Evolutionary conservation across 2,329 filamentous ascomycete species (phyloP).

Genomic region (Paecilomyces sp.): DNA sequence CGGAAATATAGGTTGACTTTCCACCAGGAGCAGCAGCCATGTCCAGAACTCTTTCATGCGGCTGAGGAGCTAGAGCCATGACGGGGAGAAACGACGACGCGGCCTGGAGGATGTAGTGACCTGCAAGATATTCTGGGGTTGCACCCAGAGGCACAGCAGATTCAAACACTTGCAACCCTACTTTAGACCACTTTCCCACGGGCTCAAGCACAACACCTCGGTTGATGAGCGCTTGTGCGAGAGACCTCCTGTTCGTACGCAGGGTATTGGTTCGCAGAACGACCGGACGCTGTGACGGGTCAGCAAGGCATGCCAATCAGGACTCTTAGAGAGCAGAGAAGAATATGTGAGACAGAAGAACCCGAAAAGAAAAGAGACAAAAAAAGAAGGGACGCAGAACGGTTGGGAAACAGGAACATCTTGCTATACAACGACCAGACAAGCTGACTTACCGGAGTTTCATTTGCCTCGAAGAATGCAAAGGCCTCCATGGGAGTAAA

Average conservation of each 20-base stretch:
- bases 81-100: slow-evolving; percentile 95
- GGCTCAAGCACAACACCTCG: slow-evolving; percentile 93
- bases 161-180: slow-evolving; percentile 94
- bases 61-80: slow-evolving; percentile 92
- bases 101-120: slow-evolving; percentile 96
- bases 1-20: slow-evolving; percentile 94
- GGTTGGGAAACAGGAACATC: not conserved
- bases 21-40: slow-evolving; percentile 94
- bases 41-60: slow-evolving; percentile 85
- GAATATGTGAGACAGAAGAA: not conserved
- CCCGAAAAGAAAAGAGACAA: too few species aligned
- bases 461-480: slow-evolving; percentile 98
- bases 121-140: slow-evolving; percentile 93
- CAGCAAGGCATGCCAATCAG: not conserved
- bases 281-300: slow-evolving; percentile 57
- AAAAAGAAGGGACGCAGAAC: not conserved
- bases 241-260: slow-evolving; percentile 65
- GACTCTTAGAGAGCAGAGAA: not conserved
- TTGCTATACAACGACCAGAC: not conserved
- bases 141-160: slow-evolving; percentile 80
- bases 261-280: slow-evolving; percentile 97
- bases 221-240: slow-evolving; percentile 91
- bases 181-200: slow-evolving; percentile 97
- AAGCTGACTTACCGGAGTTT: slow-evolving; percentile 54
- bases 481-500: slow-evolving; percentile 92